Evolutionary conservation across 2,329 filamentous ascomycete genomes (phyloP).

Genomic region (Claviceps africana): DNA sequence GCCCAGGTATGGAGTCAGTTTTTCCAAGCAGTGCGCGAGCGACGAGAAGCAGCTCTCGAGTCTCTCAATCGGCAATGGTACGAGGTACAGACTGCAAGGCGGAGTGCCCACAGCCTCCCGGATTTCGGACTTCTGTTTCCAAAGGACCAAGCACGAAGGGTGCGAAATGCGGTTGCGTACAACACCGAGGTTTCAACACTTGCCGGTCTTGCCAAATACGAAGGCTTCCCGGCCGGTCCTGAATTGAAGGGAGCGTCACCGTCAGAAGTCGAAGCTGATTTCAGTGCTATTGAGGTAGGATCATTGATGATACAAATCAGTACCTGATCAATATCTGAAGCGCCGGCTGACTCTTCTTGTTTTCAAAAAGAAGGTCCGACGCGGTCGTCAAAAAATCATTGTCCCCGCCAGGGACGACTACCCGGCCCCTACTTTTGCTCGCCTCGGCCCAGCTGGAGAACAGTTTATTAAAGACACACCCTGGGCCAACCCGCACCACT

Average conservation of each 20-base stretch:
- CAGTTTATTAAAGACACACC: slow-evolving; percentile 81
- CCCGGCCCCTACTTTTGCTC: slow-evolving; percentile 31
- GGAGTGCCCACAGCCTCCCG: slow-evolving; percentile 64
- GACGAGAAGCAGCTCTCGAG: slow-evolving; percentile 66
- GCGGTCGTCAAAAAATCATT: slow-evolving; percentile 23
- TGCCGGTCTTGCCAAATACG: slow-evolving; percentile 82
- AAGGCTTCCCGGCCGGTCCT: slow-evolving; percentile 93
- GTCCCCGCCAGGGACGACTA: slow-evolving; percentile 32
- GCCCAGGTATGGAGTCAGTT: slow-evolving; percentile 83
- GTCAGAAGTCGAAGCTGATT: slow-evolving; percentile 69
- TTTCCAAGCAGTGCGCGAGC: slow-evolving; percentile 72
- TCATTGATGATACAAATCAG: background rate
- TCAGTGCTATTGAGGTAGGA: slow-evolving; percentile 72
- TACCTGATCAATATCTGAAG: background rate
- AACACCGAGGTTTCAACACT: slow-evolving; percentile 89
- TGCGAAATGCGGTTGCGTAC: slow-evolving; percentile 77
- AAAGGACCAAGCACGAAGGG: slow-evolving; percentile 59
- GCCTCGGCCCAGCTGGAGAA: slow-evolving; percentile 57
- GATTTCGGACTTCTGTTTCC: slow-evolving; percentile 76
- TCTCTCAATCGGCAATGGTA: slow-evolving; percentile 82
- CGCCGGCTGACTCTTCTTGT: slow-evolving; percentile 9
- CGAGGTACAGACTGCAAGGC: slow-evolving; percentile 77
- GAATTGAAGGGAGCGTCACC: slow-evolving; percentile 59
- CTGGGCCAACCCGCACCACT: slow-evolving; percentile 83
- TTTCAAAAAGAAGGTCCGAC: slow-evolving; percentile 19